phyloP scores from a whole-genome alignment of 2,329 filamentous ascomycete genomes.

The Thelonectria discophora region DNA sequence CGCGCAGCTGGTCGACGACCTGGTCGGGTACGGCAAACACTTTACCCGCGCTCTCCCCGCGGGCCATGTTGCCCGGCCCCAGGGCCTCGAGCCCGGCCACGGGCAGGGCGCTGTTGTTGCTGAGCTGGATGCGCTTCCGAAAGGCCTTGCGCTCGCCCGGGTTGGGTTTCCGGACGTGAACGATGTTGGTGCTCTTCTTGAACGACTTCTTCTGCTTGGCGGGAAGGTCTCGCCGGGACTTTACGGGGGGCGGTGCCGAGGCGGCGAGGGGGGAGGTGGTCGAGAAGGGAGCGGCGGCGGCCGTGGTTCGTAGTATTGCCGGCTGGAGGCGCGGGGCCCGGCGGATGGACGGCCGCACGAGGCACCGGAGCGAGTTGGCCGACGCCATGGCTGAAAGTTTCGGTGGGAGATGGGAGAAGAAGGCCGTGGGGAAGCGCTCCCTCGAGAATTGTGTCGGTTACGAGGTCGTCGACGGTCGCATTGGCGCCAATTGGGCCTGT shows the following conservation, averaged over 20 bases:
- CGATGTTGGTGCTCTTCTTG: constrained; percentile 59
- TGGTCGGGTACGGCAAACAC: constrained; percentile 74
- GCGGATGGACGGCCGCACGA: constrained; percentile 49
- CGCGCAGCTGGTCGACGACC: constrained; percentile 81
- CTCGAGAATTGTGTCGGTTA: constrained; percentile 14
- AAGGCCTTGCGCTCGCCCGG: constrained; percentile 86
- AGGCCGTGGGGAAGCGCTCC: constrained; percentile 8
- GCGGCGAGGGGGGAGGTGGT: constrained; percentile 45
- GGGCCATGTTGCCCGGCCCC: constrained; percentile 61
- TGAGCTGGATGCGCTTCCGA: constrained; percentile 88
- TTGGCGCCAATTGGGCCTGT: constrained; percentile 44
- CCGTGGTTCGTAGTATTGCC: constrained; percentile 31
- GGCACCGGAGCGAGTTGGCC: constrained; percentile 54
- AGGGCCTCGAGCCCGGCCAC: constrained; percentile 74
- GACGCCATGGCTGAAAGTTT: constrained; percentile 50
- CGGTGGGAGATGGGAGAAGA: neutral
- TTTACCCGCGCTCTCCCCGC: constrained; percentile 66
- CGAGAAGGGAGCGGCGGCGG: constrained; percentile 53
- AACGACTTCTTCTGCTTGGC: constrained; percentile 58
- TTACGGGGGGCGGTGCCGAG: constrained; percentile 41
- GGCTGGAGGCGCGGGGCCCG: constrained; percentile 47
- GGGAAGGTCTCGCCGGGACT: constrained; percentile 49
- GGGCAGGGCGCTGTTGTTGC: constrained; percentile 90
- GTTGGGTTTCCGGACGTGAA: constrained; percentile 64
- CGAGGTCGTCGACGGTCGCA: constrained; percentile 36